phyloP scores from a whole-genome alignment of 768 basidiomycete species.

The Zangia roseola region DNA sequence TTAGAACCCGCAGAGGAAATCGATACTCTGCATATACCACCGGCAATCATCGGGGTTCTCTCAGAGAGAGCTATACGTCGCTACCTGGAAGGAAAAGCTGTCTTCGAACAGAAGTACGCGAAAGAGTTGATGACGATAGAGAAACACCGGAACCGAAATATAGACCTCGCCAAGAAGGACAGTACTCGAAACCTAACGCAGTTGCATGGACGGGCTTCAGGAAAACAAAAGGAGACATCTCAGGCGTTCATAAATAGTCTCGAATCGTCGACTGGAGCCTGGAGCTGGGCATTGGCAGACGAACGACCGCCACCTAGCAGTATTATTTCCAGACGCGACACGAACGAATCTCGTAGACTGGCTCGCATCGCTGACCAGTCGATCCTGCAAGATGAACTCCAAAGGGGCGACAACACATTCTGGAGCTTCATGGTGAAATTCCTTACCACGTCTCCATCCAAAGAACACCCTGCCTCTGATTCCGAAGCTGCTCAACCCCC shows the following conservation, averaged over 20 bases:
- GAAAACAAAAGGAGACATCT: conserved; percentile 19
- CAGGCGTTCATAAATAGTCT: conserved; percentile 28
- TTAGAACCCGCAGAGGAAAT: conserved; percentile 73
- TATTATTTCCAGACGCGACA: conserved; percentile 87
- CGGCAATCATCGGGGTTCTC: conserved; percentile 66
- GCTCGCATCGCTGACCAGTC: conserved; percentile 73
- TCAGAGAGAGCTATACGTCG: conserved; percentile 74
- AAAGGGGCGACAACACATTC: conserved; percentile 66
- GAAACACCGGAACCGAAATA: conserved; percentile 61
- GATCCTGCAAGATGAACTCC: conserved; percentile 53
- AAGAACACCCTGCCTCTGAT: conserved; percentile 30
- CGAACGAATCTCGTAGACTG: conserved; percentile 69
- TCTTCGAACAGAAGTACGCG: conserved; percentile 69
- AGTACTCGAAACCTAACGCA: conserved; percentile 51
- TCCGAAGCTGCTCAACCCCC: conserved; percentile 8
- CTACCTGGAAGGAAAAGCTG: conserved; percentile 61
- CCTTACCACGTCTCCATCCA: conserved; percentile 53
- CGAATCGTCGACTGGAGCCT: conserved; percentile 51
- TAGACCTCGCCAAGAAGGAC: conserved; percentile 65
- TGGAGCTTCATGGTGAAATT: conserved; percentile 69
- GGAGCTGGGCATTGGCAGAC: conserved; percentile 84
- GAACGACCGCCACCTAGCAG: conserved; percentile 91
- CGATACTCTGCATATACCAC: conserved; percentile 60
- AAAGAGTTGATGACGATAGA: conserved; percentile 57
- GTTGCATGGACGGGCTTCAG: conserved; percentile 33